Evolutionary conservation across 2,329 filamentous ascomycete species (phyloP).

Genomic region (Fusarium solani-melongenae): DNA sequence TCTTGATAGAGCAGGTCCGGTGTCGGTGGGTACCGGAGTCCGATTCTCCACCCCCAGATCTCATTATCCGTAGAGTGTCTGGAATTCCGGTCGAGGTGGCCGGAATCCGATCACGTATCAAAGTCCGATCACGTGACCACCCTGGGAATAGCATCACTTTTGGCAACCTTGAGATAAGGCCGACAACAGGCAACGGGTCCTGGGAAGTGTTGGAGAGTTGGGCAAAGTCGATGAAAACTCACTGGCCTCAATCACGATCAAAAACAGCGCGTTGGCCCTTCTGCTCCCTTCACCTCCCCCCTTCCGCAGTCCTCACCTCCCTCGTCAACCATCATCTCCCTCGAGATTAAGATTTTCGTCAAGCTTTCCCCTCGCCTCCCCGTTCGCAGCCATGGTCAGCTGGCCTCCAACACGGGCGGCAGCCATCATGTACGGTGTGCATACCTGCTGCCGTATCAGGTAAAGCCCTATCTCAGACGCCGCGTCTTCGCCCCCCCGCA

Average conservation of each 20-base stretch:
- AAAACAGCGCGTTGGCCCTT: neutral
- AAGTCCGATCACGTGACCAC: conserved; percentile 29
- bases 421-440: conserved; percentile 37
- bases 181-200: neutral
- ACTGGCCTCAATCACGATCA: neutral
- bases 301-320: neutral
- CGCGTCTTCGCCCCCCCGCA: neutral
- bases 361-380: neutral
- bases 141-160: neutral
- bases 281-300: neutral
- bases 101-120: conserved; percentile 25
- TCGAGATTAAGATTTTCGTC: neutral
- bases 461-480: conserved; percentile 29
- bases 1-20: conserved; percentile 26
- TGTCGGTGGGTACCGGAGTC: conserved; percentile 33
- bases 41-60: conserved; percentile 20
- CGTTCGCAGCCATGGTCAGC: neutral
- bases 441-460: conserved; percentile 23
- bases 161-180: neutral
- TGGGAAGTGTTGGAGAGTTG: neutral
- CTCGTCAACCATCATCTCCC: neutral
- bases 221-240: neutral
- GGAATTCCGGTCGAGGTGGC: conserved; percentile 28
- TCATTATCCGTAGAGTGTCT: conserved; percentile 23
- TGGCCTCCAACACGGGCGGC: neutral